Percentiles rank a stretch among this genome's conserved stretches.
phyloP scores from a whole-genome alignment of 176 grass and related monocot species.

The Eremochloa ophiuroides region DNA sequence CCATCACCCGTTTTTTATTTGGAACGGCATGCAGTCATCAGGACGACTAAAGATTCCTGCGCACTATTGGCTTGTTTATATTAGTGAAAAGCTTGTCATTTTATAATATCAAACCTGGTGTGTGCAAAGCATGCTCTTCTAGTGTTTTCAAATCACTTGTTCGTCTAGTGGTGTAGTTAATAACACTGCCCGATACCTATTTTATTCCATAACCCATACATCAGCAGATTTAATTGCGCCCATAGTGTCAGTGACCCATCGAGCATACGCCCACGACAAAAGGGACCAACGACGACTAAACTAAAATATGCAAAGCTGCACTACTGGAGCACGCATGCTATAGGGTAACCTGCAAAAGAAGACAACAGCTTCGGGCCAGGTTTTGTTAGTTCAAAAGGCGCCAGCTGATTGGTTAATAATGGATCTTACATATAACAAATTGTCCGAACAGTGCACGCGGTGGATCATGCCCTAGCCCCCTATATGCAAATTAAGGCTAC shows the following conservation, averaged over 20 bases:
- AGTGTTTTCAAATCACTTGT: constrained; percentile 1
- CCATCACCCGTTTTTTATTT: not conserved
- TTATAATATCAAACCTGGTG: not conserved
- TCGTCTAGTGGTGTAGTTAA: not conserved
- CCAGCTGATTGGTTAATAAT: not conserved
- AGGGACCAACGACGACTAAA: not conserved
- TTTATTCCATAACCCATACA: not conserved
- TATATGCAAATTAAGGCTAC: not conserved
- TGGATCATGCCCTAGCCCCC: not conserved
- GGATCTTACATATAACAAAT: constrained; percentile 6
- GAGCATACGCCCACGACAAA: not conserved
- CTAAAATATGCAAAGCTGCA: not conserved
- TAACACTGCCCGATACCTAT: not conserved
- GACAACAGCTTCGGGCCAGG: not conserved
- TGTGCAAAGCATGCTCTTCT: constrained; percentile 14
- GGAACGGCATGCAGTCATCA: not conserved
- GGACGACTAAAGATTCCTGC: not conserved
- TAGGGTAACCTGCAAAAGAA: not conserved
- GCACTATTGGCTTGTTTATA: not conserved
- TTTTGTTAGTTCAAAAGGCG: constrained; percentile 6
- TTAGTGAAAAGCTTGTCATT: not conserved
- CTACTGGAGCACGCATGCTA: not conserved
- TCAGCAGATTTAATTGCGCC: not conserved
- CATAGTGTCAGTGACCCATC: not conserved
- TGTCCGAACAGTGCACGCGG: not conserved